phyloP scores from a whole-genome alignment of 805 yeast genomes.

The Schwanniomyces yamadae region DNA sequence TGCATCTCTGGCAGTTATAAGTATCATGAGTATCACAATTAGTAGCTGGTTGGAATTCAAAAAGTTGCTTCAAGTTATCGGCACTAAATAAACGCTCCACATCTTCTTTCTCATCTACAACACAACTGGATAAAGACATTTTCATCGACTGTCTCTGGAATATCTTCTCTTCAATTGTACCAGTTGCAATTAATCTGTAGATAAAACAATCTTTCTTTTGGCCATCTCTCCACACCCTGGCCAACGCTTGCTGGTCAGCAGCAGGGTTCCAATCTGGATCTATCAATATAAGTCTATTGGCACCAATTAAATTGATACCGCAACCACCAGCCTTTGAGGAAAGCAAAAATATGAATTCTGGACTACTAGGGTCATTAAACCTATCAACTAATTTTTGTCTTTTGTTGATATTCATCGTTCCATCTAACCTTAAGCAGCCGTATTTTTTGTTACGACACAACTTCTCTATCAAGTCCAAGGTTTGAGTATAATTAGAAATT shows the following conservation, averaged over 20 bases:
- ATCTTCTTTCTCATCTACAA: conserved; percentile 93
- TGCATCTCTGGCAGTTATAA: conserved; percentile 82
- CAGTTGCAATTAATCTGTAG: conserved; percentile 90
- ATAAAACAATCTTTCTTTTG: conserved; percentile 96
- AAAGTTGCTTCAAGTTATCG: conserved; percentile 74
- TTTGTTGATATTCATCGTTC: conserved; percentile 87
- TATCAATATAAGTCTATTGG: conserved; percentile 80
- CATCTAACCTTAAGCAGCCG: conserved; percentile 83
- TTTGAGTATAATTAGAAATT: conserved; percentile 92
- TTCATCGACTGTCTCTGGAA: conserved; percentile 96
- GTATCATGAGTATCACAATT: conserved; percentile 91
- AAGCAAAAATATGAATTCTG: conserved; percentile 82
- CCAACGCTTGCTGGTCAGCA: conserved; percentile 95
- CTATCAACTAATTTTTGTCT: conserved; percentile 89
- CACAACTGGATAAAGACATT: conserved; percentile 88
- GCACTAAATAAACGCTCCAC: conserved; percentile 89
- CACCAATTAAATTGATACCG: conserved; percentile 96
- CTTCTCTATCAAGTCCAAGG: conserved; percentile 84
- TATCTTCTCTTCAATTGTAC: conserved; percentile 94
- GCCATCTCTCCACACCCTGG: conserved; percentile 99
- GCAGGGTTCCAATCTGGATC: conserved; percentile 99
- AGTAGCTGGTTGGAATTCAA: conserved; percentile 65
- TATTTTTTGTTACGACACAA: conserved; percentile 76
- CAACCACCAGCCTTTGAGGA: conserved; percentile 99
- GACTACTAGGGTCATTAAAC: conserved; percentile 86